A percentile compares a stretch with the other conserved stretches of the same genome.
These are phyloP conservation scores for Flueggea neowawraea DNA, from an alignment of 441 rosid species.

Conservation along the genomic window DNA sequence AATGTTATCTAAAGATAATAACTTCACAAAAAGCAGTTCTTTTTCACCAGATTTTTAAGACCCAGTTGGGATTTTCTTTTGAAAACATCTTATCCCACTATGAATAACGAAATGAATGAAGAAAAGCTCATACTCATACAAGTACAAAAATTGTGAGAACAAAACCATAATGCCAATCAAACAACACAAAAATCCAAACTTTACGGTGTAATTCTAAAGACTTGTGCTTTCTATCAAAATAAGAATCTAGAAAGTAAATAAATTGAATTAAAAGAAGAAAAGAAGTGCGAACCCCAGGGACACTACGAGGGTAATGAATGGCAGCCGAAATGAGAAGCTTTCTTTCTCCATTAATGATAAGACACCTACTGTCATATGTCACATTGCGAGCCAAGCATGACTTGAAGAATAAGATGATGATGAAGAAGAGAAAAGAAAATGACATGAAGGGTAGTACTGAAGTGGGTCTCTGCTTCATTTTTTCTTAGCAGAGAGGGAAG, in stretches of 20 bases:
- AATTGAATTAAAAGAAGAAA: not conserved
- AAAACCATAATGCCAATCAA: too few relatives aligned
- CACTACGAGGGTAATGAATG: conserved; percentile 97
- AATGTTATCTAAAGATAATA: too few relatives aligned
- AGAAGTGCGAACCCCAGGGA: conserved; percentile 63
- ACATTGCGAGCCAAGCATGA: conserved; percentile 43
- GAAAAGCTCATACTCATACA: too few relatives aligned
- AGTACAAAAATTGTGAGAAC: too few relatives aligned
- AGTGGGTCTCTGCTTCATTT: not conserved
- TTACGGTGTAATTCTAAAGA: not conserved
- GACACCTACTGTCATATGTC: conserved; percentile 76
- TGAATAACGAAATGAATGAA: too few relatives aligned
- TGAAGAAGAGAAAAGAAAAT: not conserved
- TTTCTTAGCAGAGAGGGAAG: not conserved
- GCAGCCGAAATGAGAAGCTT: conserved; percentile 92
- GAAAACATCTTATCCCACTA: too few relatives aligned
- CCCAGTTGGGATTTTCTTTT: too few relatives aligned
- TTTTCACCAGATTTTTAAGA: too few relatives aligned
- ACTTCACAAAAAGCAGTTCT: too few relatives aligned
- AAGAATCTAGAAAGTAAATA: not conserved
- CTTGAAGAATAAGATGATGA: conserved; percentile 4
- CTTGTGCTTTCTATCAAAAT: not conserved
- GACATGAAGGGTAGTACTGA: not conserved
- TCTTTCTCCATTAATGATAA: conserved; percentile 65
- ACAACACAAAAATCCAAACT: not conserved